A percentile compares a stretch with the other conserved stretches of the same genome.
These are phyloP conservation scores for Hypomontagnella submonticulosa DNA, from an alignment of 495 filamentous ascomycete genomes.

Conservation along the genomic window DNA sequence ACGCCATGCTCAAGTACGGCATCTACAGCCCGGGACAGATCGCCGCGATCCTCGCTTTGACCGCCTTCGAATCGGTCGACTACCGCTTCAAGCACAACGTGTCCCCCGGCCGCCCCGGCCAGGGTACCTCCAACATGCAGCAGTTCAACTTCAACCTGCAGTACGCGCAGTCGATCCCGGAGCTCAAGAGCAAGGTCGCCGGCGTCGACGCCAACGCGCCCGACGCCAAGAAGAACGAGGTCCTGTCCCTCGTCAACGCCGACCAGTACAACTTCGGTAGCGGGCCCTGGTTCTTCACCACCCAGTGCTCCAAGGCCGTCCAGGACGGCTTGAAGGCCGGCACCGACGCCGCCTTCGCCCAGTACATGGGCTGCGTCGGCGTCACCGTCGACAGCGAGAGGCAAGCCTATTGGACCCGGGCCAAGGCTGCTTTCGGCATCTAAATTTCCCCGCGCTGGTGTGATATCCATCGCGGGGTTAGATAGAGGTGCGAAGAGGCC, in stretches of 20 bases:
- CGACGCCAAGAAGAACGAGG: slow-evolving; percentile 51
- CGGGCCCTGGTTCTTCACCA: slow-evolving; percentile 79
- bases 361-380: slow-evolving; percentile 75
- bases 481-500: too few species aligned
- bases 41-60: slow-evolving; percentile 70
- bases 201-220: slow-evolving; percentile 45
- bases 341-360: slow-evolving; percentile 65
- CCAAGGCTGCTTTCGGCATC: slow-evolving; percentile 57
- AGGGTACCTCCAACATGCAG: slow-evolving; percentile 89
- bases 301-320: slow-evolving; percentile 66
- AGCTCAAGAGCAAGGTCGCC: slow-evolving; percentile 53
- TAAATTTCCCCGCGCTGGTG: slow-evolving; percentile 14
- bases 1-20: slow-evolving; percentile 66
- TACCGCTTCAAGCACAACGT: slow-evolving; percentile 77
- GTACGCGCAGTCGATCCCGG: slow-evolving; percentile 71
- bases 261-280: slow-evolving; percentile 77
- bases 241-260: slow-evolving; percentile 68
- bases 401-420: slow-evolving; percentile 65
- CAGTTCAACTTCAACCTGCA: slow-evolving; percentile 65
- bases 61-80: slow-evolving; percentile 74
- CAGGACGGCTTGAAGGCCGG: slow-evolving; percentile 60
- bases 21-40: slow-evolving; percentile 66
- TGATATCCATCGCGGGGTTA: background rate
- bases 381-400: slow-evolving; percentile 62
- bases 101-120: slow-evolving; percentile 69